Percentiles rank a stretch among this genome's conserved stretches.
Evolutionary conservation across 2,329 filamentous ascomycete genomes (phyloP).

Genomic region (Ophiostoma perfectum): DNA sequence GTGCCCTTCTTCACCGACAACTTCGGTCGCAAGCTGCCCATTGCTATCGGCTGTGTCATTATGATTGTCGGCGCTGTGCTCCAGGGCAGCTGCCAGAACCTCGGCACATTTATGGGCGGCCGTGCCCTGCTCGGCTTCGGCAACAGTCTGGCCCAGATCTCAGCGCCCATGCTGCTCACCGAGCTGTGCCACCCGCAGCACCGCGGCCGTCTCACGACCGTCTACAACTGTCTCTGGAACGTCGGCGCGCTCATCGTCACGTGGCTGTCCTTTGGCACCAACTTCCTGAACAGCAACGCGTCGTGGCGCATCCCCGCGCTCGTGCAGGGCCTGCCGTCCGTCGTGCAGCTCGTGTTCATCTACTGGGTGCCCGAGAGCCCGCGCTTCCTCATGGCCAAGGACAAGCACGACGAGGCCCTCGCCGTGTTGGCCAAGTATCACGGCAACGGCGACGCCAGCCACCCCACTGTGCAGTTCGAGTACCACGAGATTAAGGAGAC

Average conservation of each 20-base stretch:
- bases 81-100: constrained; percentile 35
- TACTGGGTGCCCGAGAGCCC: constrained; percentile 25
- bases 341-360: constrained; percentile 22
- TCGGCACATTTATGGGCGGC: constrained; percentile 57
- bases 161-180: constrained; percentile 22
- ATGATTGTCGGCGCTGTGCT: constrained; percentile 37
- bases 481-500: constrained; percentile 29
- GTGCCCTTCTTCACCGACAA: constrained; percentile 43
- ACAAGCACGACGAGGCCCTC: constrained; percentile 36
- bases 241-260: constrained; percentile 66
- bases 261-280: constrained; percentile 65
- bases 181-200: constrained; percentile 75
- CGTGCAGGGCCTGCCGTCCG: constrained; percentile 34
- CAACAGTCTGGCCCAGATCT: constrained; percentile 42
- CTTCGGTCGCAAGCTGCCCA: constrained; percentile 41
- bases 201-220: constrained; percentile 65
- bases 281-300: constrained; percentile 31
- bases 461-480: constrained; percentile 23
- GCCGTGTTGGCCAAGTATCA: constrained; percentile 31
- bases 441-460: constrained; percentile 20
- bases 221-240: constrained; percentile 81
- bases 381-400: constrained; percentile 21
- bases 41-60: constrained; percentile 39
- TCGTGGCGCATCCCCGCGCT: constrained; percentile 40
- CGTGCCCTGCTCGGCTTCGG: constrained; percentile 63